Conservation (phyloP, 371 early-diverging fungal species). For the Entomophthora muscae region DNA sequence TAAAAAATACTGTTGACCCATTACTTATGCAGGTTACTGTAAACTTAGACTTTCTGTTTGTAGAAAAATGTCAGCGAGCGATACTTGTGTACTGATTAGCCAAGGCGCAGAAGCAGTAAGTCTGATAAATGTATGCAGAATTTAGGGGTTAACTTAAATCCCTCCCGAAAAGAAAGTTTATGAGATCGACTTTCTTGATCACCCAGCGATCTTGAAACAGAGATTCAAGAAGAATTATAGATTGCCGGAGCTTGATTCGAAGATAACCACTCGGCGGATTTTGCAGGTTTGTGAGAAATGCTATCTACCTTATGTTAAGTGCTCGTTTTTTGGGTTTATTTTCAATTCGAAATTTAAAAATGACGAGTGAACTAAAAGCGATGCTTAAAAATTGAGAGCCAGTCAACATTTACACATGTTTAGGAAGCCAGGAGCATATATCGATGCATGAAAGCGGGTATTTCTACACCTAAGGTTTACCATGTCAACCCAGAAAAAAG, state of each 20-base stretch:
- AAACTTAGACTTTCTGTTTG: no score
- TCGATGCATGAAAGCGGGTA: conserved; percentile 72
- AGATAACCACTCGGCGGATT: conserved; percentile 56
- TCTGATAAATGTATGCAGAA: not conserved
- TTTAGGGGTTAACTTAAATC: not conserved
- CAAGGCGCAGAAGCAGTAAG: conserved; percentile 9
- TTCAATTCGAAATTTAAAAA: no score
- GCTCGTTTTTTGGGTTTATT: no score
- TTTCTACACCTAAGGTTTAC: conserved; percentile 56
- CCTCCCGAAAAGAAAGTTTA: conserved; percentile 16
- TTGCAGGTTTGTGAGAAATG: conserved; percentile 46
- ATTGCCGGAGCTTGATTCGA: conserved; percentile 75
- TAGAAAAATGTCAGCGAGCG: not conserved
- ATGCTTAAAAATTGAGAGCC: no score
- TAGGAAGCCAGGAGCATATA: conserved; percentile 25
- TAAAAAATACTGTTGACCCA: no score
- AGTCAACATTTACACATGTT: no score
- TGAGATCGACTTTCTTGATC: conserved; percentile 22
- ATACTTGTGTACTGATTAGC: not conserved
- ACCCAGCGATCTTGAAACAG: conserved; percentile 48
- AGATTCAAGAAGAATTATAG: conserved; percentile 82
- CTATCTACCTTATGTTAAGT: no score
- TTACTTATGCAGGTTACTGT: no score
- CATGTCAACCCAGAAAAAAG: conserved; percentile 25
- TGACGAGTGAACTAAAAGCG: no score